A percentile compares a stretch with the other conserved stretches of the same genome.
phyloP scores from a whole-genome alignment of 192 early-diverging fungal genomes.

The Coemansia pectinata region DNA sequence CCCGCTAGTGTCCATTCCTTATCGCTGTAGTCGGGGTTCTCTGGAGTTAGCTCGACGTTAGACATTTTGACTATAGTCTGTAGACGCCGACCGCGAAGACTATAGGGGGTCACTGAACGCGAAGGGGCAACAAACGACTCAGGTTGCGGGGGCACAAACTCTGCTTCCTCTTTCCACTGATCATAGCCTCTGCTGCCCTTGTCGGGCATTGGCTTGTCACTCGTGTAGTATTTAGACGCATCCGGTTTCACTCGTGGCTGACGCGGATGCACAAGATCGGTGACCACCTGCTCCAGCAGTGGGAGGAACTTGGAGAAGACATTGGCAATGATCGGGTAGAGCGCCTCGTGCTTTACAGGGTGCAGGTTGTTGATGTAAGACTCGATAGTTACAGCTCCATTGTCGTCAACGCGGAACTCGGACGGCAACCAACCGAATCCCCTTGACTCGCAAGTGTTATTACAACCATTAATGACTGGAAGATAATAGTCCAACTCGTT shows the following conservation, averaged over 20 bases:
- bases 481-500: neutral
- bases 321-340: slow-evolving; percentile 52
- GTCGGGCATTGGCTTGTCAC: neutral
- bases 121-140: slow-evolving; percentile 37
- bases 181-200: neutral
- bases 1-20: slow-evolving; percentile 70
- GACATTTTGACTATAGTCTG: slow-evolving; percentile 74
- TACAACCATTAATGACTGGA: neutral
- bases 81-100: slow-evolving; percentile 40
- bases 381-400: slow-evolving; percentile 39
- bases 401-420: slow-evolving; percentile 52
- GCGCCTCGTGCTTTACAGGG: slow-evolving; percentile 38
- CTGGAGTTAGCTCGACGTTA: slow-evolving; percentile 65
- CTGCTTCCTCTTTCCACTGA: neutral
- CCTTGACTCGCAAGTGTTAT: neutral
- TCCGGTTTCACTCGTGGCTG: neutral
- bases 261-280: slow-evolving; percentile 10
- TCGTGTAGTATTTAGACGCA: neutral
- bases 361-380: slow-evolving; percentile 76
- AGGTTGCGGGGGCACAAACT: slow-evolving; percentile 33
- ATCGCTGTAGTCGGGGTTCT: slow-evolving; percentile 58
- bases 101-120: slow-evolving; percentile 14
- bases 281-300: slow-evolving; percentile 57
- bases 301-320: slow-evolving; percentile 57
- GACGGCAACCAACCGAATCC: slow-evolving; percentile 58